Base-by-base conservation (phyloP, 2,329 filamentous ascomycete species). In the Cercospora zeina region DNA sequence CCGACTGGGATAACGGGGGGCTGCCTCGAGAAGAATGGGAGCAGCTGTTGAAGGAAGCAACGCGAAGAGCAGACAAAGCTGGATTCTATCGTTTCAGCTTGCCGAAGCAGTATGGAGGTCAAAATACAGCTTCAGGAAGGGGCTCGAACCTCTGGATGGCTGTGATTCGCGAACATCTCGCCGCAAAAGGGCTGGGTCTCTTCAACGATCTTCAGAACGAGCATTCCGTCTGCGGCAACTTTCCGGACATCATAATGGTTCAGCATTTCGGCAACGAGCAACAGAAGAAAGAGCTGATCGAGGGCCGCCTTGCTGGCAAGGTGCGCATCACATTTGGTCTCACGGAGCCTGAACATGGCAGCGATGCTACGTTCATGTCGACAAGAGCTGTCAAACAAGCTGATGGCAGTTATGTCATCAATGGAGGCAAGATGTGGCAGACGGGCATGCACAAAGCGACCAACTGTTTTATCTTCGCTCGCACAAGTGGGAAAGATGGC, bases 181-280 rank as follows among this genome's bases (percentile, higher is more conserved):
- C 85, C 2, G 79, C 80, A 3, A 84, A 86, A 65, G 85, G 85
- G 0, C 68, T 88, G 16, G 82, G 85, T 1, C 75, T 88, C 4
- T 85, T 85, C 69, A 87, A 87, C 66, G 85, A 88, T 69, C 74
- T 87, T 58, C 85, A 87, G 72, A 87, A 83, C 65, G 85, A 88
- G 73, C 85, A 87, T 71, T 82, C 79, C 54, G 80, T 87, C 37
- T 81, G 87, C 1, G 85, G 84, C 8, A 87, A 87, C 69, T 86
- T 86, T 68, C 84, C 85, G 0, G 83, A 86, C 67, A 74, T 87
- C 14, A 74, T 86, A 36, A 87, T 87, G 85, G 77, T 87, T 30
- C 78, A 83, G 69, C 81, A 86, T 68, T 87, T 85, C 71, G 85
- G 85, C 21, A 83, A 71, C 16, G 75, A 77, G 65, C 74, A 79